Evolutionary conservation across 495 filamentous ascomycete genomes (phyloP).

Genomic region (Annulohypoxylon bovei): DNA sequence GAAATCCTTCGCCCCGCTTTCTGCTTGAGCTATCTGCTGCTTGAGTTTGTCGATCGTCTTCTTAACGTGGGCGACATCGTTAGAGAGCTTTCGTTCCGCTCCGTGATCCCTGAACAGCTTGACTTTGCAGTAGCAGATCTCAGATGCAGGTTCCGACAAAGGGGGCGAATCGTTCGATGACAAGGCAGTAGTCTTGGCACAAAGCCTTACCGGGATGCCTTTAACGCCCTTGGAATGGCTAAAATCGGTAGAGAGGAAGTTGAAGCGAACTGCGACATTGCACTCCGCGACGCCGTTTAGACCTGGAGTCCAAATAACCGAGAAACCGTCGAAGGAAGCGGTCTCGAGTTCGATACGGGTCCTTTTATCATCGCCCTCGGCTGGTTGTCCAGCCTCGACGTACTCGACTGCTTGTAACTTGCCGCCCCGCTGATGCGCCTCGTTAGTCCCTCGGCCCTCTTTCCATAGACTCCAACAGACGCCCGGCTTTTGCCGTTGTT

Average conservation of each 20-base stretch:
- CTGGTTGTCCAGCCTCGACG: conserved; percentile 78
- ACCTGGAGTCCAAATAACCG: conserved; percentile 83
- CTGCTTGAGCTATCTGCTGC: conserved; percentile 87
- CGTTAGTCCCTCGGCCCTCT: conserved; percentile 86
- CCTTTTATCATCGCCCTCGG: conserved; percentile 73
- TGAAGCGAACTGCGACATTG: conserved; percentile 89
- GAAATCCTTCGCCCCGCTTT: conserved; percentile 87
- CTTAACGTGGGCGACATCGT: conserved; percentile 90
- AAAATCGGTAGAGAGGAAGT: conserved; percentile 98
- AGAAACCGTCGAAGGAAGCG: conserved; percentile 91
- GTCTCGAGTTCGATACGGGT: conserved; percentile 81
- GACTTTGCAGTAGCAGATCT: conserved; percentile 93
- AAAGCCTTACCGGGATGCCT: conserved; percentile 91
- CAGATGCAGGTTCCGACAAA: conserved; percentile 56
- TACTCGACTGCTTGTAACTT: conserved; percentile 93
- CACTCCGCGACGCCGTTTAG: conserved; percentile 72
- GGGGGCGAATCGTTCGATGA: conserved; percentile 58
- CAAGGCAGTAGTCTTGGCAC: conserved; percentile 82
- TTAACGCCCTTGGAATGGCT: conserved; percentile 98
- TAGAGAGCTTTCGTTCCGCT: conserved; percentile 92
- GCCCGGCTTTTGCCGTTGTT: conserved; percentile 82
- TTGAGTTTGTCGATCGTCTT: conserved; percentile 95
- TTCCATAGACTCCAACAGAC: conserved; percentile 97
- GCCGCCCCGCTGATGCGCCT: conserved; percentile 87
- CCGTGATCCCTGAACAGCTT: conserved; percentile 98